Conservation (phyloP, 805 yeast genomes). For the Kodamaea sagamina region DNA sequence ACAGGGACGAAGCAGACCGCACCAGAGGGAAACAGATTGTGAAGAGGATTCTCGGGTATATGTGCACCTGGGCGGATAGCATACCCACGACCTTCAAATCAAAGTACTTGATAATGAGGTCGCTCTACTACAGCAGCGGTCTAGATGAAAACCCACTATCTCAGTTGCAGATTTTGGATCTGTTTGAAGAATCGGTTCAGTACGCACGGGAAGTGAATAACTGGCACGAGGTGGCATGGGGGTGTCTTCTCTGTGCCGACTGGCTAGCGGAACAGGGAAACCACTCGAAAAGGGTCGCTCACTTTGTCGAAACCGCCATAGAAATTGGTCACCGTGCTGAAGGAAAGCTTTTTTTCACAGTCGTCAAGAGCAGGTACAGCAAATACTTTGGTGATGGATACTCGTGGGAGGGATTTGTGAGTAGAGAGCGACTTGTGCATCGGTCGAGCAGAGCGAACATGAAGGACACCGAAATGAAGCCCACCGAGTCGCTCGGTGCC, state of each 20-base stretch:
- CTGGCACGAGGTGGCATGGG: conserved; percentile 41
- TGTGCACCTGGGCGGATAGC: conserved; percentile 35
- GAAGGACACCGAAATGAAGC: neutral
- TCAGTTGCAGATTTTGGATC: conserved; percentile 43
- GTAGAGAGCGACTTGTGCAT: conserved; percentile 6
- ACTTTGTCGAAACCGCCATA: conserved; percentile 40
- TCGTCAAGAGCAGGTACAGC: conserved; percentile 30
- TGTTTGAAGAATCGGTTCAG: conserved; percentile 49
- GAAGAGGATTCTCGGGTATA: conserved; percentile 21
- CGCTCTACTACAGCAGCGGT: conserved; percentile 20
- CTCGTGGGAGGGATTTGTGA: conserved; percentile 34
- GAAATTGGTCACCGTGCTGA: conserved; percentile 26
- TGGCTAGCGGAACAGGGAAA: conserved; percentile 33
- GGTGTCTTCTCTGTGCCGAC: conserved; percentile 43
- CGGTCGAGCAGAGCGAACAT: neutral
- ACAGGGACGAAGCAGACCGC: conserved; percentile 21
- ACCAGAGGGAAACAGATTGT: conserved; percentile 24
- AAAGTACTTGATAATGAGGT: conserved; percentile 38
- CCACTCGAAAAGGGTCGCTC: conserved; percentile 33
- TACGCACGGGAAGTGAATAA: conserved; percentile 30
- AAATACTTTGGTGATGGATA: conserved; percentile 25
- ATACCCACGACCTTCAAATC: conserved; percentile 41
- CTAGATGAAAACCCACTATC: conserved; percentile 20
- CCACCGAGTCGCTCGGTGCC: neutral
- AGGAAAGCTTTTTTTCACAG: conserved; percentile 22